phyloP scores from a whole-genome alignment of 257 asterid species.

The Rauvolfia tetraphylla region DNA sequence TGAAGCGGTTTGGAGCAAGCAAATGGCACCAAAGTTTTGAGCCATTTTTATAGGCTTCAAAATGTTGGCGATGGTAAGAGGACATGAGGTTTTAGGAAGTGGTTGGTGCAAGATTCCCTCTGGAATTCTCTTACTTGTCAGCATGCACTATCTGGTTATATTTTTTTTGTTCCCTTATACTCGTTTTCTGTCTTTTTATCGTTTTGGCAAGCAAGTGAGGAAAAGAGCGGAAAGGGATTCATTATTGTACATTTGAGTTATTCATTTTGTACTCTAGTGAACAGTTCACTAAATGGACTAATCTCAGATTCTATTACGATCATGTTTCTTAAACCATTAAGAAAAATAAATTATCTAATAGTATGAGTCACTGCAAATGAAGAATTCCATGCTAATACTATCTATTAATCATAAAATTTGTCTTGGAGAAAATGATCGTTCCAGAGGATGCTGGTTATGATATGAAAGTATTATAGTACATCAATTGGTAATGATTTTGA shows the following conservation, averaged over 20 bases:
- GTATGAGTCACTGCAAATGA: too few relatives aligned
- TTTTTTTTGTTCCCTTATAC: background rate
- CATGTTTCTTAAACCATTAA: too few relatives aligned
- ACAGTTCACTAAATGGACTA: too few relatives aligned
- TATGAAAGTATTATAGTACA: too few relatives aligned
- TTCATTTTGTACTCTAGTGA: too few relatives aligned
- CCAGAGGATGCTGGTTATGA: too few relatives aligned
- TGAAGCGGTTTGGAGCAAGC: background rate
- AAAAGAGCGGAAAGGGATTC: background rate
- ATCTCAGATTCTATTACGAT: too few relatives aligned
- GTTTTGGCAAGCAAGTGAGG: background rate
- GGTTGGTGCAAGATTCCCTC: background rate
- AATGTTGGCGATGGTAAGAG: background rate
- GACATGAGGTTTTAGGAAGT: background rate
- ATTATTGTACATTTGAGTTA: background rate
- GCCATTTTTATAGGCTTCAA: conserved; percentile 12
- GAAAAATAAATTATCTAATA: too few relatives aligned
- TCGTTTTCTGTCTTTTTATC: background rate
- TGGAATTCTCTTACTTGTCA: background rate
- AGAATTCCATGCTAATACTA: too few relatives aligned
- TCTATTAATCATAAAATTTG: too few relatives aligned
- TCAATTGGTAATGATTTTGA: too few relatives aligned
- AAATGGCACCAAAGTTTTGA: background rate
- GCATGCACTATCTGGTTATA: background rate
- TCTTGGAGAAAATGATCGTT: too few relatives aligned